These are phyloP conservation scores for Fusarium brevicatenulatum DNA, from an alignment of 2,329 filamentous ascomycete species.

Conservation along the genomic window DNA sequence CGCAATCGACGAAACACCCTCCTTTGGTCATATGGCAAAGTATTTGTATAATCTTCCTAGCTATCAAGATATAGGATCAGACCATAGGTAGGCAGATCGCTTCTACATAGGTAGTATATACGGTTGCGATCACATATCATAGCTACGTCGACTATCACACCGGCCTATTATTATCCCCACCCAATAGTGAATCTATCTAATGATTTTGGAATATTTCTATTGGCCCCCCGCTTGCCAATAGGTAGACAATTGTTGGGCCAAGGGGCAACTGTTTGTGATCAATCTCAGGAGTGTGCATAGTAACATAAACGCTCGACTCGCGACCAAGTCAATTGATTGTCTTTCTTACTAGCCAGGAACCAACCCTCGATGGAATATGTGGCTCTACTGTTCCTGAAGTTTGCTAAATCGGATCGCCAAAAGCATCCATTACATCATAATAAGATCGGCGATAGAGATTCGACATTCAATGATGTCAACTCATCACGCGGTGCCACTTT, in stretches of 20 bases:
- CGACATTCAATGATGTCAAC: constrained; percentile 20
- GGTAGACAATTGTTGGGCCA: background rate
- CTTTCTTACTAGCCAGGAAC: constrained; percentile 3
- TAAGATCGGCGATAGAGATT: background rate
- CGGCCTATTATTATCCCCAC: background rate
- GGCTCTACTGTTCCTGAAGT: constrained; percentile 7
- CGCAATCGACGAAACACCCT: background rate
- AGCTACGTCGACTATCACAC: background rate
- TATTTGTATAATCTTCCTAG: background rate
- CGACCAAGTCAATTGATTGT: background rate
- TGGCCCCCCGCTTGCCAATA: background rate
- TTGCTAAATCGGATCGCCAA: constrained; percentile 14
- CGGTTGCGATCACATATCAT: background rate
- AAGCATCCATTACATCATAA: constrained; percentile 24
- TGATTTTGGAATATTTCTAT: background rate
- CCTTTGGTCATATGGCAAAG: background rate
- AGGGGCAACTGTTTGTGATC: background rate
- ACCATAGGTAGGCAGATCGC: background rate
- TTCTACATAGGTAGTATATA: background rate
- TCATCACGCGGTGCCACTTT: background rate
- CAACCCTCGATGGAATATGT: background rate
- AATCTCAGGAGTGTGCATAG: background rate
- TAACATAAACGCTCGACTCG: background rate
- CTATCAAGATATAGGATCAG: background rate
- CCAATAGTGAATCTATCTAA: background rate